Evolutionary conservation across 129 eudicot species (phyloP), one percentile per base, ranked within the genome.

Genomic region (Flaveria linearis): DNA sequence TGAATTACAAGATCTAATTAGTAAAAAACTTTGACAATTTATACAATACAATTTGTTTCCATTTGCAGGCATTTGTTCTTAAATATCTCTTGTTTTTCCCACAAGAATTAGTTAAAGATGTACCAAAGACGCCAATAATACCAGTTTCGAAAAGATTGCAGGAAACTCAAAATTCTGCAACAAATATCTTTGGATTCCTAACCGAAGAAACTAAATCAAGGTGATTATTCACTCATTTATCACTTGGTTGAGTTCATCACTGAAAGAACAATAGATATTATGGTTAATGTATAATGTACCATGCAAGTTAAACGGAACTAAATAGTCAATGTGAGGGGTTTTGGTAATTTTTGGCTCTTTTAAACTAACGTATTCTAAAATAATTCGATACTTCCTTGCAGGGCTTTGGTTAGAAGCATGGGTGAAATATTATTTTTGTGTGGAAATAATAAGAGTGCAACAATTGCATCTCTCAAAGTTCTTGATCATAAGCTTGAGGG

Each of bases 371-470:
- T 28, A 10, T 41, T 4, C 53, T 68, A 9, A 78, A 53, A 64
- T 22, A 25, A 64, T 49, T 49, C 56, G 63, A 43, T 75, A 76
- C 43, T 61, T 74, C 51, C 46, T 70, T 75, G 78, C 88, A 94
- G 99, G 80, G 99, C 99, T 57, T 84, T 94, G 88, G 92, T 94
- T 30, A 91, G 88, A 77, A 87, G 97, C 79, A 88, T 94, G 91
- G 78, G 80, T 45, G 99, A 94, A 79, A 87, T 94, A 67, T 85
- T 94, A 74, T 94, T 94, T 86, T 81, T 86, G 28, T 94, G 99
- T 83, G 99, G 99, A 81, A 86, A 69, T 60, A 83, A 87, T 84
- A 72, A 80, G 61, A 83, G 75, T 53, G 99, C 96, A 57, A 89
- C 86, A 18, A 78, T 94, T 82, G 97, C 96, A 75, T 85, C 88